Percentiles rank a stretch among this genome's conserved stretches.
phyloP scores from a whole-genome alignment of 352 stramenopile species.

The Phytophthora idaei region DNA sequence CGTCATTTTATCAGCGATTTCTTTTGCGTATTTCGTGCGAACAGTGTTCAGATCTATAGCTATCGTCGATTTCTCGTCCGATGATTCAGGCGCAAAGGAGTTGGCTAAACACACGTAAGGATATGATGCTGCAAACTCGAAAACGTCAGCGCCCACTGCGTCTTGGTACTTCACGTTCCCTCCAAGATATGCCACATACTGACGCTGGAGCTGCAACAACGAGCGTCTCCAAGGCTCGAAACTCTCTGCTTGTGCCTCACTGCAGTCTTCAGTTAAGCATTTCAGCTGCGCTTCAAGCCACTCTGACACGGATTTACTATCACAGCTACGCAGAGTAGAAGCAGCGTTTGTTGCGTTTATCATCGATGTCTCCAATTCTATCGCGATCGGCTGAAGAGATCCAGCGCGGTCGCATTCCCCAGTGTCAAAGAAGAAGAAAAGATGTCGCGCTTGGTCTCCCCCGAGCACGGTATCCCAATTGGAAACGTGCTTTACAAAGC shows the following conservation, averaged over 20 bases:
- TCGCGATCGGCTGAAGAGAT: conserved; percentile 23
- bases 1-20: conserved; percentile 54
- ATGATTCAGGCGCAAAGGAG: conserved; percentile 3
- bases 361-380: conserved; percentile 25
- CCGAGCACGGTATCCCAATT: conserved; percentile 24
- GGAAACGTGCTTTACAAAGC: conserved; percentile 37
- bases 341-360: not conserved
- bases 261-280: not conserved
- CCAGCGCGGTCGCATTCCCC: conserved; percentile 8
- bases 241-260: conserved; percentile 4
- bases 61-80: conserved; percentile 11
- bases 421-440: conserved; percentile 41
- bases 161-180: conserved; percentile 45
- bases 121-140: conserved; percentile 56
- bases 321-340: conserved; percentile 4
- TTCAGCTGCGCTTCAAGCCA: conserved; percentile 42
- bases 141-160: conserved; percentile 41
- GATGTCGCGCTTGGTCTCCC: conserved; percentile 26
- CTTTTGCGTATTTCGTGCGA: conserved; percentile 48
- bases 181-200: conserved; percentile 35
- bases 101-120: conserved; percentile 43
- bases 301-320: conserved; percentile 38
- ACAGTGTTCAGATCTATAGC: conserved; percentile 38
- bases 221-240: conserved; percentile 11
- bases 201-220: conserved; percentile 36